A percentile compares a stretch with the other conserved stretches of the same genome.
Evolutionary conservation across 495 filamentous ascomycete species (phyloP).

Genomic region (Cercophora newfieldiana): DNA sequence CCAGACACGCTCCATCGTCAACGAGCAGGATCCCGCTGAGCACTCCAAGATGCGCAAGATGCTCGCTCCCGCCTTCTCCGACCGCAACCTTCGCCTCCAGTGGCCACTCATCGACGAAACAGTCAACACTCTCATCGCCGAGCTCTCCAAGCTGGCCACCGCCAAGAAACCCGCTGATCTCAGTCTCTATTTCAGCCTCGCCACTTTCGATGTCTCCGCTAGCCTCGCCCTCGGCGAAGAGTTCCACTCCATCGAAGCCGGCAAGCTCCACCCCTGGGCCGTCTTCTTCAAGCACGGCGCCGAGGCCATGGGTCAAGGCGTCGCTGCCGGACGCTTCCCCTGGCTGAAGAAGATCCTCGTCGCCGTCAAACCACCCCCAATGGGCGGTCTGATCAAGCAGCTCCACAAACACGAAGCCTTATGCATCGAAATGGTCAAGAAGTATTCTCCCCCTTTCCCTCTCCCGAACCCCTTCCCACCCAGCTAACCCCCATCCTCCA

Average conservation of each 20-base stretch:
- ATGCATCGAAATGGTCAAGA: conserved; percentile 20
- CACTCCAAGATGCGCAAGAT: conserved; percentile 39
- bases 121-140: conserved; percentile 37
- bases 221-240: conserved; percentile 54
- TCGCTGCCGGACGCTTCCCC: conserved; percentile 5
- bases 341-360: conserved; percentile 8
- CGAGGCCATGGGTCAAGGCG: conserved; percentile 24
- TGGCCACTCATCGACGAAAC: conserved; percentile 44
- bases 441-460: conserved; percentile 13
- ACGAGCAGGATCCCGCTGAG: conserved; percentile 29
- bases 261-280: conserved; percentile 51
- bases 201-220: conserved; percentile 50
- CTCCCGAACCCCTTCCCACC: background rate
- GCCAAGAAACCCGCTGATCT: conserved; percentile 18
- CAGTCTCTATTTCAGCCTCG: conserved; percentile 11
- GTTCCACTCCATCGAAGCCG: conserved; percentile 47
- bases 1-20: conserved; percentile 24
- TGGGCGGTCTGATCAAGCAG: conserved; percentile 21
- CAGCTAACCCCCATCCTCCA: background rate
- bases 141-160: conserved; percentile 28
- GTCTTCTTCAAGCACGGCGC: conserved; percentile 39
- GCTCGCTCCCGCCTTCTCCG: conserved; percentile 39
- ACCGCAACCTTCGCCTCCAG: conserved; percentile 42
- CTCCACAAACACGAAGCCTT: conserved; percentile 21
- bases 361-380: conserved; percentile 17